These are phyloP conservation scores for Darksidea phi DNA, from an alignment of 495 filamentous ascomycete genomes.

Conservation along the genomic window DNA sequence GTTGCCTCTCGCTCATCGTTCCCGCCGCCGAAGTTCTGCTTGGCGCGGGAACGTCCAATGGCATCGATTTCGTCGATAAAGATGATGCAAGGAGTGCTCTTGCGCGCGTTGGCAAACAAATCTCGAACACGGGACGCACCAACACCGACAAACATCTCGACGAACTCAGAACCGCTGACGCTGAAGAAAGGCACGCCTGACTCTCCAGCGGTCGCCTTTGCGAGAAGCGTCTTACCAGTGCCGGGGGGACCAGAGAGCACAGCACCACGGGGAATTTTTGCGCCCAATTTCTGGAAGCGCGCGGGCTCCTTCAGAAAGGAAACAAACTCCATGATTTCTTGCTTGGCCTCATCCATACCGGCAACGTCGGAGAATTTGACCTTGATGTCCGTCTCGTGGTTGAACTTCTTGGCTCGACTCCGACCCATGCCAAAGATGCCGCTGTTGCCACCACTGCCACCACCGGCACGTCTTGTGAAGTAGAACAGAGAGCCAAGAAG, in stretches of 20 bases:
- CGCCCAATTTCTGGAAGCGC: constrained; percentile 86
- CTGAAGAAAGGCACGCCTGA: constrained; percentile 97
- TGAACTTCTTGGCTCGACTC: constrained; percentile 93
- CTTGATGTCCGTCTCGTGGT: constrained; percentile 92
- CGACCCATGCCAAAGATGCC: constrained; percentile 94
- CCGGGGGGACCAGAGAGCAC: constrained; percentile 95
- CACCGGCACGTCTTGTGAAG: constrained; percentile 63
- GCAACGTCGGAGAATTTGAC: constrained; percentile 97
- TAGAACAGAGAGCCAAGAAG: constrained; percentile 77
- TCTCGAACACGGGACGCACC: constrained; percentile 93
- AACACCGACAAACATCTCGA: constrained; percentile 99
- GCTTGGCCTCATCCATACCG: constrained; percentile 97
- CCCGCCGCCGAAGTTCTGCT: constrained; percentile 74
- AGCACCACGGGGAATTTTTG: constrained; percentile 95
- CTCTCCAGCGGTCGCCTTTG: constrained; percentile 96
- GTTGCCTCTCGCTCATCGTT: constrained; percentile 97
- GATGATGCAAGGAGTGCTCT: constrained; percentile 96
- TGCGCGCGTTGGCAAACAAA: constrained; percentile 89
- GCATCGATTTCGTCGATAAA: constrained; percentile 99
- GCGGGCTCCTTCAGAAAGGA: constrained; percentile 90
- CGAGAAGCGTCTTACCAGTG: constrained; percentile 95
- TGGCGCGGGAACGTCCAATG: constrained; percentile 84
- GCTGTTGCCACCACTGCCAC: constrained; percentile 64
- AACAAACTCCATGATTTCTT: constrained; percentile 99
- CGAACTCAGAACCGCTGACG: constrained; percentile 97